Evolutionary conservation across 1,284 basidiomycete species (phyloP), one percentile per base, ranked within the genome.

Genomic region (Apiotrichum brassicae): DNA sequence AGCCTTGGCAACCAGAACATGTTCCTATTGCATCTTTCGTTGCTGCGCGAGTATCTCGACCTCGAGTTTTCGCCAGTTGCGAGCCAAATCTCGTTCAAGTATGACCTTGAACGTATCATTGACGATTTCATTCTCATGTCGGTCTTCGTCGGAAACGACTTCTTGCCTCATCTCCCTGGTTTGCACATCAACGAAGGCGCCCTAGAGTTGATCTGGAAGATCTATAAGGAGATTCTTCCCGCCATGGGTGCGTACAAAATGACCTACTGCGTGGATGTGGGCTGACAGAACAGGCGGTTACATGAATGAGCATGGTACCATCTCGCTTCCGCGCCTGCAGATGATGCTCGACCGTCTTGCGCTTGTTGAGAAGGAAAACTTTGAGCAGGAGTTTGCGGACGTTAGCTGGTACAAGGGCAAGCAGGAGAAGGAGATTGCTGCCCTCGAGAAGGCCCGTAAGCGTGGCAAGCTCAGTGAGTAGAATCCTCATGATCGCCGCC

Each of bases 171-270:
- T 75, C 75, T 98, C 46, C 95, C 94, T 6, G 92, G 95, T 69
- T 72, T 98, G 35, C 95, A 98, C 69, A 98, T 98, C 70, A 93
- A 97, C 66, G 90, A 97, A 73, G 95, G 97, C 63, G 94, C 90
- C 4, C 72, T 98, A 59, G 90, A 95, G 73, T 80, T 81, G 54
- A 76, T 98, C 53, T 98, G 97, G 72, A 86, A 87, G 18, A 88
- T 97, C 41, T 98, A 98, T 76, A 97, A 95, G 79, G 84, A 83
- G 67, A 82, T 93, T 18, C 72, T 98, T 19, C 92, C 92, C 7
- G 77, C 76, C 4, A 44, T 44, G 43, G 43, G 41, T 43, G 12
- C 3, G 41, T 42, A n/a, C n/a, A n/a, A n/a, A n/a, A n/a, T n/a
- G n/a, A n/a, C 25, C 13, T 4, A 7, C n/a, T 23, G 3, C 4